phyloP scores from a whole-genome alignment of 2,329 filamentous ascomycete species.

The Gyromitra esculenta region DNA sequence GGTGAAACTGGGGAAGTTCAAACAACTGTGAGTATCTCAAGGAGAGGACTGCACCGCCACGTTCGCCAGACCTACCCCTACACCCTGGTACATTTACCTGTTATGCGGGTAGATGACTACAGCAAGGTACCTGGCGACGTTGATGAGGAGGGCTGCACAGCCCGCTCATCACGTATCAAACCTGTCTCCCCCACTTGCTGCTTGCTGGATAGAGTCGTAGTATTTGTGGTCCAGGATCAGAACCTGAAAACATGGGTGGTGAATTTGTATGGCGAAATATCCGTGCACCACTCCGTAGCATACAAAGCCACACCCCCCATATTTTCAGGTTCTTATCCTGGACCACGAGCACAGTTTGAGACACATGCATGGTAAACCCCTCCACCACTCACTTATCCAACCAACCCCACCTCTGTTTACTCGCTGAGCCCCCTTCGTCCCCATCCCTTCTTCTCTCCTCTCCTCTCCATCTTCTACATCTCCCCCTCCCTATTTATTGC shows the following conservation, averaged over 20 bases:
- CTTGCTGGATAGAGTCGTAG: neutral
- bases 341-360: slow-evolving; percentile 1
- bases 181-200: slow-evolving; percentile 15
- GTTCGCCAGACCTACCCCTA: no score
- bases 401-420: slow-evolving; percentile 45
- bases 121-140: slow-evolving; percentile 37
- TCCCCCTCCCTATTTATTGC: slow-evolving; percentile 15
- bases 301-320: no score
- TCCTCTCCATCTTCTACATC: slow-evolving; percentile 19
- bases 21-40: no score
- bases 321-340: no score
- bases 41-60: no score
- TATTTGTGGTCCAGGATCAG: no score
- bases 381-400: slow-evolving; percentile 31
- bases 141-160: slow-evolving; percentile 39
- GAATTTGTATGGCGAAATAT: no score
- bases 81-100: neutral
- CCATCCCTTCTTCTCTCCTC: neutral
- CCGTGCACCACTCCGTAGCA: no score
- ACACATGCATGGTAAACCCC: slow-evolving; percentile 34
- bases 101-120: slow-evolving; percentile 15
- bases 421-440: slow-evolving; percentile 30
- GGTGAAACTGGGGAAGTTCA: no score
- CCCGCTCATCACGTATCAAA: slow-evolving; percentile 35
- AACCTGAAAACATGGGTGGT: no score